Evolutionary conservation across 2,329 filamentous ascomycete genomes (phyloP).

Genomic region (Dothistroma pini): DNA sequence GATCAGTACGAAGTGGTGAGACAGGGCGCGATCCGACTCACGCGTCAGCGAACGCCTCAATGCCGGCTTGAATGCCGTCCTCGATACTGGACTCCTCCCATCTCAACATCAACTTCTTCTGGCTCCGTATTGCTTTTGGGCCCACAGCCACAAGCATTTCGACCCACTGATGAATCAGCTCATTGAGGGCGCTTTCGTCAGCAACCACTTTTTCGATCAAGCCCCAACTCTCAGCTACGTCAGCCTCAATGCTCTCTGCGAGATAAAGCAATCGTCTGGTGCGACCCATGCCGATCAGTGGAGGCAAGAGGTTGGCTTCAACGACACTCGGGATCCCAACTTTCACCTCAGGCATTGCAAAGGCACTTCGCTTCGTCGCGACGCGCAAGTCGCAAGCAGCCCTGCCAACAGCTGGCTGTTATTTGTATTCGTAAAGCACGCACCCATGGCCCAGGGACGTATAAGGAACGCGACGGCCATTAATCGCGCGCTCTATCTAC

Average conservation of each 20-base stretch:
- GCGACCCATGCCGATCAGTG: constrained; percentile 38
- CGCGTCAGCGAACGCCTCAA: constrained; percentile 26
- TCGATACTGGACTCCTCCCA: constrained; percentile 29
- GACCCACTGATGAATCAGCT: constrained; percentile 35
- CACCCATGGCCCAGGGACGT: neutral
- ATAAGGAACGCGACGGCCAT: neutral
- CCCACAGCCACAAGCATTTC: constrained; percentile 31
- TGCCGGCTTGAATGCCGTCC: constrained; percentile 24
- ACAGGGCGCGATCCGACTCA: neutral
- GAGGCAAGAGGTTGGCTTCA: constrained; percentile 38
- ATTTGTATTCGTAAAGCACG: neutral
- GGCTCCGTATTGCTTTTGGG: constrained; percentile 32
- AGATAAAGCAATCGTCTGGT: constrained; percentile 37
- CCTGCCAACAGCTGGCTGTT: constrained; percentile 3
- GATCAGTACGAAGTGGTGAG: neutral
- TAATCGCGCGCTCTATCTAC: neutral
- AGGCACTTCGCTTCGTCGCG: constrained; percentile 32
- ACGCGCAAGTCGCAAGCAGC: constrained; percentile 39
- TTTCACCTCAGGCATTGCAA: constrained; percentile 41
- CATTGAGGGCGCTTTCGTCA: constrained; percentile 28
- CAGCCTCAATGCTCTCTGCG: constrained; percentile 35
- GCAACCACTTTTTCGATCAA: constrained; percentile 26
- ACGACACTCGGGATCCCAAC: constrained; percentile 41
- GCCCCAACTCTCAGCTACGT: constrained; percentile 13
- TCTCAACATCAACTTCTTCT: constrained; percentile 32